Base-by-base conservation (phyloP, 73 alveolate genomes). In the Blepharisma stoltei region DNA sequence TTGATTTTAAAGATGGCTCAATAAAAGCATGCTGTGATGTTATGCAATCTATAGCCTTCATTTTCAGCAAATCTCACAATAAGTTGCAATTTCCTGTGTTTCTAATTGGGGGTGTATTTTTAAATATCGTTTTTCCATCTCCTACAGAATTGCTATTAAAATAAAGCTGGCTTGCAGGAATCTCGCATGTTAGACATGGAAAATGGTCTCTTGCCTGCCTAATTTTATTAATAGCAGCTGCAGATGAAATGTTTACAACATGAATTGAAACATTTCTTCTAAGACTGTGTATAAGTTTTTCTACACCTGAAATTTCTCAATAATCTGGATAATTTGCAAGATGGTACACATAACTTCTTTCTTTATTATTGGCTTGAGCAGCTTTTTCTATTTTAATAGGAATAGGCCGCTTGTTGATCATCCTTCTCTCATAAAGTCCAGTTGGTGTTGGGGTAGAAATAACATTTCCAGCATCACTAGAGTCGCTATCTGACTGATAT, bases 81-180 rank as follows among this genome's bases (percentile, higher is more conserved):
- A 52, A 52, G 4, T 52, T 52, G n/a, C 27, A 14, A 52, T 52
- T 52, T 52, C 27, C 66, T 52, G n/a, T 11, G 66, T 52, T 52
- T 52, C 66, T 52, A 14, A 52, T 52, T 52, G 66, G 66, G 23
- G 66, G 66, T 2, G n/a, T 14, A 14, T 11, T 14, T 52, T 52
- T 52, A 52, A 52, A 52, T 52, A 11, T 52, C 23, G 66, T 52
- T 14, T 52, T 20, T 14, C 23, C 23, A 2, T 52, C 66, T 52
- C 27, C n/a, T 52, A 52, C 23, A 14, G 66, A 14, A 11, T 14
- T 52, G 23, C 66, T 52, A 20, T 20, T 52, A 52, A 52, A 52
- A 52, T 11, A 14, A 14, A 52, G 23, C n/a, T 52, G 66, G 4
- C 66, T 52, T 52, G 66, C 66, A 52, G 66, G 66, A 52, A 52